phyloP scores from a whole-genome alignment of 192 early-diverging fungal genomes.

The Powellomyces hirtus region DNA sequence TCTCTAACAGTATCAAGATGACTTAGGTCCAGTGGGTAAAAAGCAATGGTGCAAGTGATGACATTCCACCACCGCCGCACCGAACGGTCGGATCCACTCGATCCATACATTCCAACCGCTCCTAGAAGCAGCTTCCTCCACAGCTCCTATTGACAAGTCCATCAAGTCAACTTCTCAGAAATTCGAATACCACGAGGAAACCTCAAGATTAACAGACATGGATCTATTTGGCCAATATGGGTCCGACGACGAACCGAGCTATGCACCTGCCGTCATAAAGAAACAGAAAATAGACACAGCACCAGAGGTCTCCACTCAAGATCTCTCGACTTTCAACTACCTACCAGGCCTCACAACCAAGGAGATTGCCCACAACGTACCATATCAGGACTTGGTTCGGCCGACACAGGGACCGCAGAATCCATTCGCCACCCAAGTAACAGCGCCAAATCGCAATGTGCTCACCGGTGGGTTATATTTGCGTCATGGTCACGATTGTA shows the following conservation, averaged over 20 bases:
- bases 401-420: constrained; percentile 45
- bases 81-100: too few species aligned
- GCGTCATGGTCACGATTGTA: neutral
- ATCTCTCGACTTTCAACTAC: constrained; percentile 30
- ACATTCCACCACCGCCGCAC: too few species aligned
- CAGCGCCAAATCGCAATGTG: constrained; percentile 35
- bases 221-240: constrained; percentile 22
- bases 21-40: too few species aligned
- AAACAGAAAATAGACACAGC: constrained; percentile 31
- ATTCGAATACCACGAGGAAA: too few species aligned
- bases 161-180: too few species aligned
- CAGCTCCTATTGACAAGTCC: too few species aligned
- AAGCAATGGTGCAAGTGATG: too few species aligned
- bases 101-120: too few species aligned
- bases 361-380: constrained; percentile 50
- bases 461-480: constrained; percentile 38
- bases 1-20: too few species aligned
- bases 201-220: too few species aligned
- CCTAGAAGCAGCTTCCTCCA: too few species aligned
- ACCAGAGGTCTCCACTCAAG: constrained; percentile 41
- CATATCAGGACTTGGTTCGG: constrained; percentile 40
- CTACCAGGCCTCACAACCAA: constrained; percentile 41
- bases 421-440: constrained; percentile 34
- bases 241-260: constrained; percentile 14
- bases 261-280: neutral